Evolutionary conservation across 257 asterid species (phyloP).

Genomic region (Plectranthus barbatus): DNA sequence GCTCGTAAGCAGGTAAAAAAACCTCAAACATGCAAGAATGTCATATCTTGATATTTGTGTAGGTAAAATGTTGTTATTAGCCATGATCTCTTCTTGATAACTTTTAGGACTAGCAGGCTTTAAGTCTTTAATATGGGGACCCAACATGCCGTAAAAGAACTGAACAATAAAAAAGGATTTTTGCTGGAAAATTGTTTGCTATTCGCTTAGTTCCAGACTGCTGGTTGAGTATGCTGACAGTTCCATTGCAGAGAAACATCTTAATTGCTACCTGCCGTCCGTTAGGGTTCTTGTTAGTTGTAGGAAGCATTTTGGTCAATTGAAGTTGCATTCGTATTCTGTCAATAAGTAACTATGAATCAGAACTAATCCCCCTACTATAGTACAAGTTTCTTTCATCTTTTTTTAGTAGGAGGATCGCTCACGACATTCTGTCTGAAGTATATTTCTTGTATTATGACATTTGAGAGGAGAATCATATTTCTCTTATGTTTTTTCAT

Average conservation of each 20-base stretch:
- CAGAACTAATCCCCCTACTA: no score
- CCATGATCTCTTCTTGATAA: not conserved
- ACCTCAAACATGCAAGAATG: not conserved
- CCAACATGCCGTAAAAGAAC: not conserved
- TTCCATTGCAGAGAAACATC: not conserved
- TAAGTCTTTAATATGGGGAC: not conserved
- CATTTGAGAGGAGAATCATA: no score
- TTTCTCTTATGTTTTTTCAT: no score
- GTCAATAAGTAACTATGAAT: not conserved
- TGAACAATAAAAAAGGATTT: not conserved
- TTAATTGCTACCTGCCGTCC: no score
- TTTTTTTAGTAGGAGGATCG: no score
- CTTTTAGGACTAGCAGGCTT: not conserved
- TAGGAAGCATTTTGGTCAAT: not conserved
- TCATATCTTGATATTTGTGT: not conserved
- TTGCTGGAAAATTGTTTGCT: not conserved
- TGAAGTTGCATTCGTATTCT: not conserved
- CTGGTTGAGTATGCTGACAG: not conserved
- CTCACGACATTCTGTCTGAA: no score
- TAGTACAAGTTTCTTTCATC: no score
- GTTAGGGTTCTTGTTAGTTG: not conserved
- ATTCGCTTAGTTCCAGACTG: not conserved
- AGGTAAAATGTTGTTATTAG: not conserved
- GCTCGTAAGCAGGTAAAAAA: slow-evolving; percentile 91
- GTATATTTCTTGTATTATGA: no score